Evolutionary conservation across 2,329 filamentous ascomycete species (phyloP).

Genomic region (Hyphodiscus sp.): DNA sequence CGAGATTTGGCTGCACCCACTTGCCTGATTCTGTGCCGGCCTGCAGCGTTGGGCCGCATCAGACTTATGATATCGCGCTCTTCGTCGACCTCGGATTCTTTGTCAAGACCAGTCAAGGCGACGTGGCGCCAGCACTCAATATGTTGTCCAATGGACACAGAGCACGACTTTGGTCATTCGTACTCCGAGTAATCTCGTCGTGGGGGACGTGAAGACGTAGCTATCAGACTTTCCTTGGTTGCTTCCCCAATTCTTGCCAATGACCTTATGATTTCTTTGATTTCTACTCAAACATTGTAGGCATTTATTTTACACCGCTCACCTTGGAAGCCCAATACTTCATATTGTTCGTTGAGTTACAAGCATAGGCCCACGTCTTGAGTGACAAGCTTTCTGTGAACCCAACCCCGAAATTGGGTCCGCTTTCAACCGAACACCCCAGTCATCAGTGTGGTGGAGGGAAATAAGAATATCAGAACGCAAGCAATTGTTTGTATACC

Average conservation of each 20-base stretch:
- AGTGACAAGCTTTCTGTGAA: constrained; percentile 6
- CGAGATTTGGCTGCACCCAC: constrained; percentile 13
- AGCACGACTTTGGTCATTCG: constrained; percentile 28
- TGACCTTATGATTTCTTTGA: constrained; percentile 14
- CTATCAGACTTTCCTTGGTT: constrained; percentile 8
- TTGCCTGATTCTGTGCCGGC: constrained; percentile 19
- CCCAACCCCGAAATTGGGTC: constrained; percentile 15
- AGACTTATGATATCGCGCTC: constrained; percentile 21
- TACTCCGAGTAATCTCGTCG: constrained; percentile 20
- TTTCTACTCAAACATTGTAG: constrained; percentile 11
- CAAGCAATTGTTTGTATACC: constrained; percentile 13
- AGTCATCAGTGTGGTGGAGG: constrained; percentile 17
- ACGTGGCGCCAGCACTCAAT: constrained; percentile 27
- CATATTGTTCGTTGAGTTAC: not conserved
- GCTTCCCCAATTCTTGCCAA: constrained; percentile 15
- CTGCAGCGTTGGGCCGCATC: constrained; percentile 28
- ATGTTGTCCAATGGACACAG: constrained; percentile 21
- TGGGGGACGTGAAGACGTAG: constrained; percentile 16
- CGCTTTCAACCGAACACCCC: constrained; percentile 24
- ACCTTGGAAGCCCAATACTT: constrained; percentile 4
- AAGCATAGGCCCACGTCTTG: constrained; percentile 7
- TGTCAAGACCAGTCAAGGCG: constrained; percentile 16
- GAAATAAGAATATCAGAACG: constrained; percentile 22
- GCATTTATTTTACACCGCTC: constrained; percentile 11
- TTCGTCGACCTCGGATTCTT: constrained; percentile 13